Conservation (phyloP, 2,329 filamentous ascomycete genomes). For the Penicillium brevicompactum region DNA sequence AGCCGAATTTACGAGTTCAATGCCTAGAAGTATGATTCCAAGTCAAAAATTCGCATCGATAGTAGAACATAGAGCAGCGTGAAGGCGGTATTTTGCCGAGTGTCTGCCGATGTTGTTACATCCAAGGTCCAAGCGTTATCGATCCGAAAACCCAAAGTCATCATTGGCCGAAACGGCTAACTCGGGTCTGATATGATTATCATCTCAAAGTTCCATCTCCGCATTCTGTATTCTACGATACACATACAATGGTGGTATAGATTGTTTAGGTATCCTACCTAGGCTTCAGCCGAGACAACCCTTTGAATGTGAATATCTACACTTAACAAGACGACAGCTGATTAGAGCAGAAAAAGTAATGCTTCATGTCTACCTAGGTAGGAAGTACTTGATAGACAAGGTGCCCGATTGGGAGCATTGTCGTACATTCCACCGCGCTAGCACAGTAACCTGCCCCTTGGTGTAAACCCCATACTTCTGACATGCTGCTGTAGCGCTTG, state of each 20-base stretch:
- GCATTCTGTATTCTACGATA: neutral
- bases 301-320: no score
- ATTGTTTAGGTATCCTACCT: no score
- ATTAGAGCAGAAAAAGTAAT: no score
- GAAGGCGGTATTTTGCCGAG: neutral
- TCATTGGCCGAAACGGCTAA: constrained; percentile 9
- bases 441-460: no score
- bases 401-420: no score
- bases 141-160: neutral
- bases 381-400: no score
- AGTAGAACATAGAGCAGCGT: neutral
- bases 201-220: neutral
- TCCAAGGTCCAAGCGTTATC: neutral
- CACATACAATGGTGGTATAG: neutral
- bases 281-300: no score
- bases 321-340: no score
- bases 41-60: neutral
- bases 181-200: neutral
- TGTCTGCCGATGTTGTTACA: constrained; percentile 1
- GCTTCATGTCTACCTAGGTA: no score
- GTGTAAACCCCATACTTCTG: no score
- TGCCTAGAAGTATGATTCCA: constrained; percentile 5
- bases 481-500: no score
- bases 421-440: no score
- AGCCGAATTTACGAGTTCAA: constrained; percentile 18